Conservation (phyloP, 176 grass and related monocot species). For the Musa acuminata region DNA sequence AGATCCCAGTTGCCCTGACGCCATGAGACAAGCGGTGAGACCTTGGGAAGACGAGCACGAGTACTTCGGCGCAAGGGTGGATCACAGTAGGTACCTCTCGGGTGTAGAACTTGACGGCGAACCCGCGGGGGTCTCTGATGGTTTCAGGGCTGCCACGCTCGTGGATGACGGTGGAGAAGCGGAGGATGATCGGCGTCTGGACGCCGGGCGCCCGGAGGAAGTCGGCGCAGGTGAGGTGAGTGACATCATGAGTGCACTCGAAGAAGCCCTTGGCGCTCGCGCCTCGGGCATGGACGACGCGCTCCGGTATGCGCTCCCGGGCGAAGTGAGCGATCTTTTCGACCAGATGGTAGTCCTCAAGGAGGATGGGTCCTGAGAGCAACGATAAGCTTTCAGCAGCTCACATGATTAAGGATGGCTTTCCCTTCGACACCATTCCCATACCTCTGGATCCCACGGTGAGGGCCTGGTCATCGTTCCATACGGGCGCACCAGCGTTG, state of each 20-base stretch:
- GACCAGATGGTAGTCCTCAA: slow-evolving; percentile 81
- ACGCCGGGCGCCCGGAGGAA: slow-evolving; percentile 60
- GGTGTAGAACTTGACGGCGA: slow-evolving; percentile 96
- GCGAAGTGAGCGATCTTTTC: slow-evolving; percentile 85
- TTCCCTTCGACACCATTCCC: too few relatives aligned
- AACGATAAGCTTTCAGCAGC: neutral
- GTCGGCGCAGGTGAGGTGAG: slow-evolving; percentile 63
- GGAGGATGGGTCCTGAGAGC: slow-evolving; percentile 43
- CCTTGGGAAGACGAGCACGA: too few relatives aligned
- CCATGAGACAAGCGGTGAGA: neutral
- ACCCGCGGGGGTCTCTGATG: slow-evolving; percentile 81
- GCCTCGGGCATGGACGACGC: slow-evolving; percentile 74
- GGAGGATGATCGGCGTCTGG: slow-evolving; percentile 54
- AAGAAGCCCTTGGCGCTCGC: slow-evolving; percentile 87
- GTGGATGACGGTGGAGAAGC: slow-evolving; percentile 93
- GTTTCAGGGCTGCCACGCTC: slow-evolving; percentile 81
- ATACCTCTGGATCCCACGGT: slow-evolving; percentile 55
- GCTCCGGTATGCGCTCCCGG: slow-evolving; percentile 80
- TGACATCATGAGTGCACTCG: slow-evolving; percentile 70
- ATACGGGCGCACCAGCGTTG: slow-evolving; percentile 67
- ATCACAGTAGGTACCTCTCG: slow-evolving; percentile 27
- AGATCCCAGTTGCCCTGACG: slow-evolving; percentile 85
- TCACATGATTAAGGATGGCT: neutral
- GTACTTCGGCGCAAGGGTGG: too few relatives aligned
- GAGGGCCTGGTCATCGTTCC: slow-evolving; percentile 91